Percentiles rank a stretch among this genome's conserved stretches.
These are phyloP conservation scores for Erigeron canadensis DNA, from an alignment of 129 eudicot species.

Conservation along the genomic window DNA sequence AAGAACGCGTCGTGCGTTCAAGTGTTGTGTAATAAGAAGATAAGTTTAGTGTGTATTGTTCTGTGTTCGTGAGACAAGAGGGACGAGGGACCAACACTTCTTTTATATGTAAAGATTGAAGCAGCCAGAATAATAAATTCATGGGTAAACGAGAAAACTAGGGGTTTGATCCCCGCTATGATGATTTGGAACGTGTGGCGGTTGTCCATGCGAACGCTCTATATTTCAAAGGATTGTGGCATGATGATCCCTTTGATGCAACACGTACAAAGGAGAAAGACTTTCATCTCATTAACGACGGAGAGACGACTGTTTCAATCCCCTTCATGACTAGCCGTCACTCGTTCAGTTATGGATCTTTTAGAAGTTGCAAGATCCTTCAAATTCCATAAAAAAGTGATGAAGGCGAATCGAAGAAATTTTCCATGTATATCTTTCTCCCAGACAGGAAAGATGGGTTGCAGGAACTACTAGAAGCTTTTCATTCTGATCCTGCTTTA, in stretches of 20 bases:
- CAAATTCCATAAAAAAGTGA: neutral
- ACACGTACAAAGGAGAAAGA: neutral
- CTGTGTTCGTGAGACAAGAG: no score
- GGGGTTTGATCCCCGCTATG: slow-evolving; percentile 7
- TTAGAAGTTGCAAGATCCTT: neutral
- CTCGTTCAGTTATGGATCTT: neutral
- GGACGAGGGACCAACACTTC: no score
- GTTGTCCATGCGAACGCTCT: neutral
- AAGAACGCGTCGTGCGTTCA: no score
- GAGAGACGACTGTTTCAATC: neutral
- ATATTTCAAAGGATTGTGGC: slow-evolving; percentile 6
- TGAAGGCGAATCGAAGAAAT: neutral
- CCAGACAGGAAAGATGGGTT: neutral
- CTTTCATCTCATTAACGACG: slow-evolving; percentile 8
- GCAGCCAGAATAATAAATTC: neutral
- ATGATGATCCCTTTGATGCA: neutral
- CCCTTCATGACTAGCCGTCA: neutral
- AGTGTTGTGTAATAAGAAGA: no score
- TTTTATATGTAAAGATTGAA: neutral
- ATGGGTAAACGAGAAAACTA: no score
- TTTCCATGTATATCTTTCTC: slow-evolving; percentile 6
- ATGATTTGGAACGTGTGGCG: neutral
- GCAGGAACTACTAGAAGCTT: neutral
- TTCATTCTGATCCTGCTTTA: neutral
- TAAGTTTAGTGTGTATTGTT: no score